phyloP scores from a whole-genome alignment of 495 filamentous ascomycete species.

The Annulohypoxylon moriforme region DNA sequence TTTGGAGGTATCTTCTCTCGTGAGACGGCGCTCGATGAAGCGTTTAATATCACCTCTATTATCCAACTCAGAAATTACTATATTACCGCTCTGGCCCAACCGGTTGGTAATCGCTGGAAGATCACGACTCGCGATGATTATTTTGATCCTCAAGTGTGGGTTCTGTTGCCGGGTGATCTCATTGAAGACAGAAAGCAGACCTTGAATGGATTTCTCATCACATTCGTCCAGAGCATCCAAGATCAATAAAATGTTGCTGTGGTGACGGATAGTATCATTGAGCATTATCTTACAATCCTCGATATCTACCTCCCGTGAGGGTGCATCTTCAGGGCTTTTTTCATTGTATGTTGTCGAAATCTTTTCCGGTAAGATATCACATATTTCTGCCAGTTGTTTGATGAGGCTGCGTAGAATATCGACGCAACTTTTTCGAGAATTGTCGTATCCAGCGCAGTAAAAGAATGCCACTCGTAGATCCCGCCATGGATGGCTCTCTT shows the following conservation, averaged over 20 bases:
- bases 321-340: not conserved
- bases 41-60: not conserved
- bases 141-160: not conserved
- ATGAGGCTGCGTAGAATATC: not conserved
- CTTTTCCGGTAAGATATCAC: not conserved
- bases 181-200: not conserved
- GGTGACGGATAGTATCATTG: not conserved
- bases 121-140: not conserved
- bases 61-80: not conserved
- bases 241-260: not conserved
- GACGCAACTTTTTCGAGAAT: not conserved
- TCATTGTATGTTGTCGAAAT: not conserved
- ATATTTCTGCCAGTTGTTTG: not conserved
- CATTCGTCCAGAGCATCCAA: not conserved
- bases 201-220: not conserved
- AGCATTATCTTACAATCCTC: not conserved
- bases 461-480: not conserved
- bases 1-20: not conserved
- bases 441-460: not conserved
- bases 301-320: not conserved
- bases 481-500: not conserved
- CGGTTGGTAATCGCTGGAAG: not conserved
- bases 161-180: not conserved
- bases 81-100: not conserved
- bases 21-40: not conserved